Conservation (phyloP, 345 rosid genomes). For the Sonneratia alba region DNA sequence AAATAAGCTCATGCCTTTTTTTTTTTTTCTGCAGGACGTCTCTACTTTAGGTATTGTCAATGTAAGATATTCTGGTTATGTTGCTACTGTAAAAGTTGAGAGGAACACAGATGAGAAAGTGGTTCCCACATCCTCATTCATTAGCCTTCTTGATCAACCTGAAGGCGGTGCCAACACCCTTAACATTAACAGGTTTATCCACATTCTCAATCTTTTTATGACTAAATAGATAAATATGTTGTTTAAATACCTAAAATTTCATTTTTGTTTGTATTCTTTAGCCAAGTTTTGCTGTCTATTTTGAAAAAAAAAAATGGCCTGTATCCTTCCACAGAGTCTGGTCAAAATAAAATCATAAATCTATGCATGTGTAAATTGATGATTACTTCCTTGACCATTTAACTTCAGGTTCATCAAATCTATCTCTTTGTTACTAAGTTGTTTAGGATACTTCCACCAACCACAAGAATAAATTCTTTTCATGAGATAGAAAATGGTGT, state of each 20-base stretch:
- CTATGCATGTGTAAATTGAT: neutral
- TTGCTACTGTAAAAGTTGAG: conserved; percentile 70
- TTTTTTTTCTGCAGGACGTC: conserved; percentile 50
- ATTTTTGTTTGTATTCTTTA: neutral
- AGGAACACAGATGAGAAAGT: conserved; percentile 37
- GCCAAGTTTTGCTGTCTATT: neutral
- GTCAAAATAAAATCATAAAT: neutral
- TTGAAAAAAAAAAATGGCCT: neutral
- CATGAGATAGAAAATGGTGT: neutral
- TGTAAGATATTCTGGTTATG: conserved; percentile 77
- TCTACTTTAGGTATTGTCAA: conserved; percentile 70
- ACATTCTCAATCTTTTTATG: neutral
- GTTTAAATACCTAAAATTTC: neutral
- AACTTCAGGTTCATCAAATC: neutral
- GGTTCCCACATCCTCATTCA: conserved; percentile 41
- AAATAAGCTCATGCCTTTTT: conserved; percentile 10
- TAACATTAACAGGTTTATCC: conserved; percentile 71
- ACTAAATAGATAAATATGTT: neutral
- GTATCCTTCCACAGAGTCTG: neutral
- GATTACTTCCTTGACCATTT: neutral
- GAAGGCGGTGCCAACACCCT: conserved; percentile 99
- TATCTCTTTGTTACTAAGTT: neutral
- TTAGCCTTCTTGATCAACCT: conserved; percentile 75
- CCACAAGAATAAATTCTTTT: neutral
- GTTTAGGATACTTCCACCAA: neutral